Evolutionary conservation across 1,139 yeast species (phyloP).

Genomic region (Yamadazyma diddensiae): DNA sequence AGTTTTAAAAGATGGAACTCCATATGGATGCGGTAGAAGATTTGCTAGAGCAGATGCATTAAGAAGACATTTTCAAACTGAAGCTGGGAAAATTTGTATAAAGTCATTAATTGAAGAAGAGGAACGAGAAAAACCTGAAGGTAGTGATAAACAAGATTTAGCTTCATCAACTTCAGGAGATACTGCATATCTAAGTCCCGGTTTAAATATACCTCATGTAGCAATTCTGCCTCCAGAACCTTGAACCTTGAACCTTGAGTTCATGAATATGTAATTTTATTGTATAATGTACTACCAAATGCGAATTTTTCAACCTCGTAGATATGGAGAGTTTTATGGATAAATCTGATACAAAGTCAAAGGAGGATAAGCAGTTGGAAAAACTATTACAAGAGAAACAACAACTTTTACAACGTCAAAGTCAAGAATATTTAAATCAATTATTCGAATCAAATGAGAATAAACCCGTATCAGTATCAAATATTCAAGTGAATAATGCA

Average conservation of each 20-base stretch:
- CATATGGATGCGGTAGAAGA: slow-evolving; percentile 90
- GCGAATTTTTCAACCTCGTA: slow-evolving; percentile 3
- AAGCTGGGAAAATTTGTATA: slow-evolving; percentile 85
- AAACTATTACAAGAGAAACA: slow-evolving; percentile 30
- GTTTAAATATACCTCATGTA: slow-evolving; percentile 25
- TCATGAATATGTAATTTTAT: slow-evolving; percentile 5
- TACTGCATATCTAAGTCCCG: slow-evolving; percentile 10
- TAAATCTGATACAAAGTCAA: slow-evolving; percentile 13
- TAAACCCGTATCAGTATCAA: slow-evolving; percentile 42
- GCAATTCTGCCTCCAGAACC: slow-evolving; percentile 41
- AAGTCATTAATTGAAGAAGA: slow-evolving; percentile 70
- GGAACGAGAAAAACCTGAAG: slow-evolving; percentile 17
- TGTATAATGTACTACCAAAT: slow-evolving; percentile 5
- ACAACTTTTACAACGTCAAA: slow-evolving; percentile 36
- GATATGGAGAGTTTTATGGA: slow-evolving; percentile 11
- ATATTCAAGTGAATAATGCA: slow-evolving; percentile 56
- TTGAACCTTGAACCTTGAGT: not conserved
- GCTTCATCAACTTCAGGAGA: slow-evolving; percentile 9
- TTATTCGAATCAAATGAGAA: slow-evolving; percentile 41
- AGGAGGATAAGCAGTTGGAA: slow-evolving; percentile 32
- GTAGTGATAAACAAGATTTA: not conserved
- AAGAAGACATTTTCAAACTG: slow-evolving; percentile 91
- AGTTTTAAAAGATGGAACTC: slow-evolving; percentile 53
- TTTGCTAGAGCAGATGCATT: slow-evolving; percentile 97
- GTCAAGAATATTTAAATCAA: slow-evolving; percentile 35